Conservation (phyloP, 768 basidiomycete genomes). For the Boletus reticuloceps region DNA sequence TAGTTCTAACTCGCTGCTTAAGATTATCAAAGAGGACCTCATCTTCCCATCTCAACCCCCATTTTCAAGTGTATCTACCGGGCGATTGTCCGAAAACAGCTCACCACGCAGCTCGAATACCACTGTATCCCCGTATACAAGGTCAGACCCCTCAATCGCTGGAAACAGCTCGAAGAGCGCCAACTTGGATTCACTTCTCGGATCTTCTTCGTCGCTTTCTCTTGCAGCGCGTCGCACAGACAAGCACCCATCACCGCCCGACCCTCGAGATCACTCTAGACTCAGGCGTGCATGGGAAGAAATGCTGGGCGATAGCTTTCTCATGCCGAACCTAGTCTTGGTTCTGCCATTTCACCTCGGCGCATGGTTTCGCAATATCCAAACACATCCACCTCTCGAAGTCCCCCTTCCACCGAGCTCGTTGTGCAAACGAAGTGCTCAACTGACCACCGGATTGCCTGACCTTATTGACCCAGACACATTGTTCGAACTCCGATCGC, state of each 20-base stretch:
- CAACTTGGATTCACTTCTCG: constrained; percentile 10
- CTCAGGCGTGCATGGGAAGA: constrained; percentile 65
- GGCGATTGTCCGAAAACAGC: constrained; percentile 18
- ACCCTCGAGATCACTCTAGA: constrained; percentile 61
- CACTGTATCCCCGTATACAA: constrained; percentile 22
- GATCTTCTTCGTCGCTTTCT: constrained; percentile 22
- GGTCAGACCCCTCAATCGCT: constrained; percentile 22
- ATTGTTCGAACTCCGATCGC: constrained; percentile 31
- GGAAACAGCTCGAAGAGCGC: constrained; percentile 12
- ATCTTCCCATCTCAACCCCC: constrained; percentile 53
- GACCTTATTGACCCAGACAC: constrained; percentile 28
- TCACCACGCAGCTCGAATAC: constrained; percentile 31
- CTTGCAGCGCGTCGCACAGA: constrained; percentile 12
- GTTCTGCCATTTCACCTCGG: constrained; percentile 69
- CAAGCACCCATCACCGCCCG: constrained; percentile 20
- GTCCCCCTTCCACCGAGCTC: constrained; percentile 59
- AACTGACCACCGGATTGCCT: constrained; percentile 14
- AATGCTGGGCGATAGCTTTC: constrained; percentile 59
- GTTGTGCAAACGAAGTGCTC: constrained; percentile 18
- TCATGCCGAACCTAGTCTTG: constrained; percentile 51
- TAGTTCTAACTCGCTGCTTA: constrained; percentile 8
- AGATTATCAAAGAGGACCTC: constrained; percentile 75
- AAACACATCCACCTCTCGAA: constrained; percentile 45
- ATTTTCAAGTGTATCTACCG: constrained; percentile 2
- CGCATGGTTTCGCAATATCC: constrained; percentile 52